Evolutionary conservation across 805 yeast genomes (phyloP), one percentile per base, ranked within the genome.

Genomic region (Kodamaea hsintzibuensis): DNA sequence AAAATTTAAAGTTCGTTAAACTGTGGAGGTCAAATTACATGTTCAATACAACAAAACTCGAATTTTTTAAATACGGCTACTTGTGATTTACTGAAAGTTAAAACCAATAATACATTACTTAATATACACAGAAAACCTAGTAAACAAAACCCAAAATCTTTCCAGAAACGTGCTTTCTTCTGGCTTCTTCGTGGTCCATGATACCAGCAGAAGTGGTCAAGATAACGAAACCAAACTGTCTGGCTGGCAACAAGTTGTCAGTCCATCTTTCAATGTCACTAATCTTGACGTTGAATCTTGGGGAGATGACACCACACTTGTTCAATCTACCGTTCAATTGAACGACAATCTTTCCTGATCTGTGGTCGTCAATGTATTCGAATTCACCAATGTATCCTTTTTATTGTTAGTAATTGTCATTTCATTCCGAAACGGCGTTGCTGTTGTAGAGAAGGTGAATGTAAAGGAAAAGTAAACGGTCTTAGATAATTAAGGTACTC

Each of bases 311-410:
- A 60, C 66, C 66, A 57, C 65, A 62, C 62, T 63, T 63, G 64
- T 58, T 58, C 58, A 58, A 58, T 84, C 98, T 89, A 80, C 98
- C 98, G 87, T 90, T 91, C 72, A 91, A 86, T 82, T 90, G 96
- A 63, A 91, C 91, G 66, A 92, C 97, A 64, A 91, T 89, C 88
- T 91, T 91, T 72, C 97, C 98, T 56, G 97, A 89, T 85, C 98
- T 90, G 92, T 91, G 98, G 85, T 91, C 97, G 75, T 91, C 98
- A 70, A 91, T 91, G 87, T 87, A 90, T 85, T 92, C 97, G 79
- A 91, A 91, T 82, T 91, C 98, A 73, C 92, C 97, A 82, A 91
- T 92, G 95, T 92, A 92, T 73, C 61, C 61, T 58, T 43, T 27
- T 19, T 37, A 19, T 37, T 53, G 67, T 65, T 64, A 66, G 69